Evolutionary conservation across 164 flowering plant genomes (phyloP), one percentile per base, ranked within the genome.

Genomic region (Akebia trifoliata): DNA sequence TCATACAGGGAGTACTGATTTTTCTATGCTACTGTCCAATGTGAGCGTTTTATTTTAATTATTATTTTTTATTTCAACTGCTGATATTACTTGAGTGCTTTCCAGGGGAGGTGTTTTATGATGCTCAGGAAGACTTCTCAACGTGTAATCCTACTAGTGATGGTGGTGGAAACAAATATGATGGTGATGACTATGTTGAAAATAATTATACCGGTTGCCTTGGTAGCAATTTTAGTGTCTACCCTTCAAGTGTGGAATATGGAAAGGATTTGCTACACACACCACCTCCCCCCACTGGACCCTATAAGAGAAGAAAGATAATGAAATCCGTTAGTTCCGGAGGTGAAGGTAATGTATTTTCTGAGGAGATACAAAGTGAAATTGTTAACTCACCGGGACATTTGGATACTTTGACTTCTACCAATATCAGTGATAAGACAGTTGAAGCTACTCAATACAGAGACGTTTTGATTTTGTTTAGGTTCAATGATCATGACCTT

Each of bases 281-380:
- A 18, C 85, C 86, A 6, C 84, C 90, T 62, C 82, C 88, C 11
- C 65, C 67, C 11, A 69, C 71, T 54, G 79, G 78, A 8, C 81
- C 87, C 29, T 78, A 76, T 63, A 88, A 91, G 75, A 79, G 93
- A 73, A 81, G 90, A 69, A 84, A 71, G 77, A 55, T 84, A 31
- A 68, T 48, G 22, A 73, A 57, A 56, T 65, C 74, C 32, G 11
- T 50, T n/a, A 55, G 61, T 42, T 30, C 46, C 24, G 66, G 69
- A 25, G 28, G 44, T 52, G 77, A 76, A 38, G 54, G 3, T 10
- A 12, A 68, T 25, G 42, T 43, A 32, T 78, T 42, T 70, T 59
- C 73, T 4, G 79, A 65, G 37, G 80, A 74, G 54, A 65, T 31
- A 20, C 68, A 61, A 32, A 26, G 48, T 43, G 67, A 66, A 63